These are phyloP conservation scores for Tanacetum coccineum DNA, from an alignment of 129 eudicot species.

Conservation along the genomic window DNA sequence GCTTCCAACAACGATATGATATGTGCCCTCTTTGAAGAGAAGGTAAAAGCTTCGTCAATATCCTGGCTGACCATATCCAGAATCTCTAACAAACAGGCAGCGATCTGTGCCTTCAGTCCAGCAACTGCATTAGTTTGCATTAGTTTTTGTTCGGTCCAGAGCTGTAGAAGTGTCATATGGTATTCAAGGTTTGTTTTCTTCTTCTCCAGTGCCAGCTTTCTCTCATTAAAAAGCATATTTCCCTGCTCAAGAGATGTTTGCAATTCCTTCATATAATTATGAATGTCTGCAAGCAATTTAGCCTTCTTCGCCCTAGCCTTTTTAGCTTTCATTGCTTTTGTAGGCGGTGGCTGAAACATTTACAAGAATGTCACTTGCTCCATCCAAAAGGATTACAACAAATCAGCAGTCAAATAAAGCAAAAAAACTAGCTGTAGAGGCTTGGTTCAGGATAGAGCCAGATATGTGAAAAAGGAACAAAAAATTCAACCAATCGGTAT, in stretches of 20 bases:
- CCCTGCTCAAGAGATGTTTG: not conserved
- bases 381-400: too few species aligned
- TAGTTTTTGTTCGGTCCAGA: not conserved
- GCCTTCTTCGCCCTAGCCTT: slow-evolving; percentile 9
- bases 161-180: not conserved
- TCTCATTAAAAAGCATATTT: not conserved
- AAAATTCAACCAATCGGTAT: too few species aligned
- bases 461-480: too few species aligned
- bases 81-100: not conserved
- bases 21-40: not conserved
- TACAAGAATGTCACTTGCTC: too few species aligned
- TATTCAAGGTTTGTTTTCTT: not conserved
- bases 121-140: not conserved
- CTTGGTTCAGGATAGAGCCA: too few species aligned
- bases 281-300: not conserved
- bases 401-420: too few species aligned
- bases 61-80: not conserved
- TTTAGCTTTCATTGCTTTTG: slow-evolving; percentile 16
- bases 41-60: not conserved
- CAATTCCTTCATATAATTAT: not conserved
- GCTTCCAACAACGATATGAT: not conserved
- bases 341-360: not conserved
- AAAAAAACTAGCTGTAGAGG: too few species aligned
- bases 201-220: not conserved
- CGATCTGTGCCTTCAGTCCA: not conserved